A percentile compares a stretch with the other conserved stretches of the same genome.
phyloP scores from a whole-genome alignment of 257 asterid species.

The Capsicum pubescens region DNA sequence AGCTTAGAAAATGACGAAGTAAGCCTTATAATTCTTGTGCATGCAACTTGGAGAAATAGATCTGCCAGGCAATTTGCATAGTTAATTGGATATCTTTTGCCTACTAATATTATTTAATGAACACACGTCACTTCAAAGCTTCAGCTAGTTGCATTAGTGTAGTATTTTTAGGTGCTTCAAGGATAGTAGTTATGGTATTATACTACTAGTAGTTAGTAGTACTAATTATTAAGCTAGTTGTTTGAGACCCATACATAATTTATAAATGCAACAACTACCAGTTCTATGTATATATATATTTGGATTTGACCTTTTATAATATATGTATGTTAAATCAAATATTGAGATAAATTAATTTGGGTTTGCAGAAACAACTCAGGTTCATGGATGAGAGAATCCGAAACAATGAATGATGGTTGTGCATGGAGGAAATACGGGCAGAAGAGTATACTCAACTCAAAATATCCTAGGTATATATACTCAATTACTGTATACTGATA shows the following conservation, averaged over 20 bases:
- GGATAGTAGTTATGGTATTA: too few species aligned
- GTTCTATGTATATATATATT: neutral
- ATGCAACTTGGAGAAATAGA: neutral
- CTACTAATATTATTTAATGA: neutral
- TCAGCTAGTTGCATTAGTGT: neutral
- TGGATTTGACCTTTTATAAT: neutral
- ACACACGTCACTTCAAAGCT: neutral
- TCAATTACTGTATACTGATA: too few species aligned
- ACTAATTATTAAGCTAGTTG: neutral
- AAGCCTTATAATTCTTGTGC: neutral
- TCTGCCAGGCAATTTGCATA: neutral
- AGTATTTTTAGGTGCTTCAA: neutral
- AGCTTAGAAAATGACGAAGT: neutral
- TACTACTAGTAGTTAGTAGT: too few species aligned
- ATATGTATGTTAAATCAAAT: neutral
- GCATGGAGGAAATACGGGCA: conserved; percentile 96
- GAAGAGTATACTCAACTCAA: conserved; percentile 55
- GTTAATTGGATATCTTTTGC: neutral
- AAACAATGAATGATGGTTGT: conserved; percentile 55
- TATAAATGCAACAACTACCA: neutral
- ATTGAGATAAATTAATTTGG: neutral
- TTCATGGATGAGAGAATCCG: conserved; percentile 40
- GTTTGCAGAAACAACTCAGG: conserved; percentile 50
- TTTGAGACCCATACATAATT: neutral
- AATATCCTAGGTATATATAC: conserved; percentile 60